Percentiles rank a stretch among this genome's conserved stretches.
These are phyloP conservation scores for Neurospora crassa DNA, from an alignment of 2,329 filamentous ascomycete genomes.

Conservation along the genomic window DNA sequence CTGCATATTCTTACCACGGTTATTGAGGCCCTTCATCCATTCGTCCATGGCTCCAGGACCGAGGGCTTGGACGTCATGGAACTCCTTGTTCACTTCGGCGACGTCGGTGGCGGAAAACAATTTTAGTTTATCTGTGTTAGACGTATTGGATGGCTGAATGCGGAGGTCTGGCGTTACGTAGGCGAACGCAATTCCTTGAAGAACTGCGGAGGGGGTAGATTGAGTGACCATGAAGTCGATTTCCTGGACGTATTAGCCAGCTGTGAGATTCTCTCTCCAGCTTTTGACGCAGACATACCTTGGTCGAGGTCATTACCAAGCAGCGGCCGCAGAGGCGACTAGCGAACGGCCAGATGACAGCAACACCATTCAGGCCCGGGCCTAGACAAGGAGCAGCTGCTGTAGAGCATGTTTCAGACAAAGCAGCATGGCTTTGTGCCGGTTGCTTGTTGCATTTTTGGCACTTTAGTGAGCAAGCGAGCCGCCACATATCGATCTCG, in stretches of 20 bases:
- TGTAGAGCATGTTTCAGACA: constrained; percentile 14
- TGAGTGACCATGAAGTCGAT: constrained; percentile 57
- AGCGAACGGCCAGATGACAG: constrained; percentile 62
- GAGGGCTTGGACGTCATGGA: constrained; percentile 53
- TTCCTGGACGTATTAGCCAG: constrained; percentile 44
- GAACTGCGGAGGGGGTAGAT: constrained; percentile 48
- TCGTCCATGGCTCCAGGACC: constrained; percentile 62
- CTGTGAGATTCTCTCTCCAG: neutral
- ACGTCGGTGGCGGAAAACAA: constrained; percentile 56
- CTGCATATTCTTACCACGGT: constrained; percentile 49
- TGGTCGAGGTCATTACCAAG: constrained; percentile 48
- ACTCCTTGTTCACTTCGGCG: constrained; percentile 50
- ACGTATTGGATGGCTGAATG: constrained; percentile 44
- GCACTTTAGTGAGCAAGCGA: constrained; percentile 54
- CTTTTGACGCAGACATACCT: constrained; percentile 38
- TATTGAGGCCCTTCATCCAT: constrained; percentile 68
- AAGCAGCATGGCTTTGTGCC: neutral
- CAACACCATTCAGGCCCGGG: constrained; percentile 50
- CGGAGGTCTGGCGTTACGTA: constrained; percentile 53
- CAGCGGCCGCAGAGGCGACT: constrained; percentile 58
- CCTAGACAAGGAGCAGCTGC: constrained; percentile 41
- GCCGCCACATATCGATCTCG: constrained; percentile 69
- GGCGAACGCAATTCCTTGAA: constrained; percentile 60
- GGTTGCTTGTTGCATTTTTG: constrained; percentile 52
- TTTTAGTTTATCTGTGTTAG: constrained; percentile 50